A percentile compares a stretch with the other conserved stretches of the same genome.
Conservation (phyloP, 164 flowering plant species). For the Aristolochia contorta region DNA sequence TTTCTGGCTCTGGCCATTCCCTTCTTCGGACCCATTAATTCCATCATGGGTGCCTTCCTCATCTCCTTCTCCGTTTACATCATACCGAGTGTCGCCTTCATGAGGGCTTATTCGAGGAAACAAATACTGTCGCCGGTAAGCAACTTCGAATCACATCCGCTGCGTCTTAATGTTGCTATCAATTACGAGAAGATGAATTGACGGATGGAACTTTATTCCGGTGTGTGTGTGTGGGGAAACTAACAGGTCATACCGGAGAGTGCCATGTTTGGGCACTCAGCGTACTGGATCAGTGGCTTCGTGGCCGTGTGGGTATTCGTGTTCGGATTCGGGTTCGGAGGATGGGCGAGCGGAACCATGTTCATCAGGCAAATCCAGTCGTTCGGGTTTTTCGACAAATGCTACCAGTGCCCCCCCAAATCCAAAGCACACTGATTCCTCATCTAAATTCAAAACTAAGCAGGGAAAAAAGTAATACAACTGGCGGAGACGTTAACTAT, state of each 20-base stretch:
- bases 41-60: conserved; percentile 10
- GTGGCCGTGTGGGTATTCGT: conserved; percentile 5
- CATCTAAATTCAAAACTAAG: no score
- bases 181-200: no score
- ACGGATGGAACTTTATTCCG: background rate
- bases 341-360: conserved; percentile 9
- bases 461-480: no score
- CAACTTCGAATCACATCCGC: background rate
- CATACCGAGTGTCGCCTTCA: conserved; percentile 5
- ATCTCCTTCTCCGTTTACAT: conserved; percentile 11
- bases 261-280: background rate
- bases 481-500: no score
- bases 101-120: conserved; percentile 4
- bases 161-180: no score
- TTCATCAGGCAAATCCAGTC: conserved; percentile 8
- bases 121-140: conserved; percentile 3
- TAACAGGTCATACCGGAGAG: background rate
- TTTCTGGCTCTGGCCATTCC: conserved; percentile 9
- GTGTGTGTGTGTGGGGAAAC: no score
- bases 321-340: conserved; percentile 11
- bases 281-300: conserved; percentile 1
- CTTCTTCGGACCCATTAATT: conserved; percentile 11
- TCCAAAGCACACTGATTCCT: no score
- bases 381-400: conserved; percentile 11
- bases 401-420: conserved; percentile 10